phyloP scores from a whole-genome alignment of 108 stramenopile species.

The Cyclostephanos tholiformis region DNA sequence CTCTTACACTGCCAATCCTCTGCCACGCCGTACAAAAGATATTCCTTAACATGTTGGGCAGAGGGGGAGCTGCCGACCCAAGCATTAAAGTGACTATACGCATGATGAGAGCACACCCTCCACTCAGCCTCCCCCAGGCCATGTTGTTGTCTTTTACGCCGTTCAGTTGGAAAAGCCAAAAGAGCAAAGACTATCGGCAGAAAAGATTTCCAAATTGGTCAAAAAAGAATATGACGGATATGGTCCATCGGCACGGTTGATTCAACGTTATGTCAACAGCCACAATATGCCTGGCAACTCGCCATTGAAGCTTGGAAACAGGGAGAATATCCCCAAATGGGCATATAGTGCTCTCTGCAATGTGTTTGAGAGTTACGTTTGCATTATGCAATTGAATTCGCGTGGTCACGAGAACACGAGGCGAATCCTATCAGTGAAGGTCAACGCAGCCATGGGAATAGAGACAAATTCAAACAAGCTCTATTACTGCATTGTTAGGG shows the following conservation, averaged over 20 bases:
- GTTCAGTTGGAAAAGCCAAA: neutral
- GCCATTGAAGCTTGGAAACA: neutral
- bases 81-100: too few species aligned
- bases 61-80: too few species aligned
- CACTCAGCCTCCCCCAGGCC: too few species aligned
- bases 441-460: neutral
- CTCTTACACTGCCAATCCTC: too few species aligned
- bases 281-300: neutral
- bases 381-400: conserved; percentile 2
- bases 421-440: neutral
- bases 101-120: too few species aligned
- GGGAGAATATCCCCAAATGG: neutral
- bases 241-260: neutral
- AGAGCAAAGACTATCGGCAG: neutral
- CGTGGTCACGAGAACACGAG: conserved; percentile 3
- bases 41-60: too few species aligned
- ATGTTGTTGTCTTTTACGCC: neutral
- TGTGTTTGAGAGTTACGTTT: neutral
- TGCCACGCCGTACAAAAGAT: too few species aligned
- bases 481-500: neutral
- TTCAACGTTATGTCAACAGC: neutral
- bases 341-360: too few species aligned
- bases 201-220: neutral
- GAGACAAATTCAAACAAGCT: neutral
- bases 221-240: neutral